Evolutionary conservation across 371 early-diverging fungal genomes (phyloP), one percentile per base, ranked within the genome.

Genomic region (Rhizopus delemar): DNA sequence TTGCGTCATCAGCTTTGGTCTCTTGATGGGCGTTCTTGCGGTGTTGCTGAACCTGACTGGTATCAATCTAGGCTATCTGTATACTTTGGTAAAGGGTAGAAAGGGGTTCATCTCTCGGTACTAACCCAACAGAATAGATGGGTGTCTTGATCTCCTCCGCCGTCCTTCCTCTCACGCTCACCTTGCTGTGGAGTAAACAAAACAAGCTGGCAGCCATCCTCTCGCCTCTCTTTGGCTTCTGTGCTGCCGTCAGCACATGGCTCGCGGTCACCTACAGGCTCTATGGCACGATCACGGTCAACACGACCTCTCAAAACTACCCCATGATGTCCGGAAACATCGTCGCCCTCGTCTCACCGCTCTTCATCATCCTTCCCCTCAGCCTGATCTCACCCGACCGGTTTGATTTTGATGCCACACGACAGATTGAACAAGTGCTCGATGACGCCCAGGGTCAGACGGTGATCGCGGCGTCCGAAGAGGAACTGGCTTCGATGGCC

Each of bases 321-420:
- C 89, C 89, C 8, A 86, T 89, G 86, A 78, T 89, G 70, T 82
- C 89, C 5, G 89, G 89, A 15, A 89, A 89, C 59, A 50, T 87
- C 5, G 75, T 73, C 3, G 75, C 79, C 0, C 64, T 82, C 4
- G 43, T 74, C 13, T 68, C 72, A 7, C 72, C 74, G 5, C 28
- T 66, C 2, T 38, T 68, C 41, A 33, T 64, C 53, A 46, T 76
- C 38, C 3, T 58, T 53, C 52, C 46, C 49, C 16, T 70, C 53
- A 53, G 86, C 12, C 66, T 80, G 45, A 51, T 77, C 48, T 71
- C 74, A 9, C 88, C 89, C 0, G 86, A 86, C 58, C 70, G 88
- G 60, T 89, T 78, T 55, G 74, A 85, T 31, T 89, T 84, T 67
- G 80, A 82, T 4, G 69, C 66, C 35, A 86, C 85, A 0, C 68